Base-by-base conservation (phyloP, 192 early-diverging fungal species). In the Rhizoclosmatium globosum region DNA sequence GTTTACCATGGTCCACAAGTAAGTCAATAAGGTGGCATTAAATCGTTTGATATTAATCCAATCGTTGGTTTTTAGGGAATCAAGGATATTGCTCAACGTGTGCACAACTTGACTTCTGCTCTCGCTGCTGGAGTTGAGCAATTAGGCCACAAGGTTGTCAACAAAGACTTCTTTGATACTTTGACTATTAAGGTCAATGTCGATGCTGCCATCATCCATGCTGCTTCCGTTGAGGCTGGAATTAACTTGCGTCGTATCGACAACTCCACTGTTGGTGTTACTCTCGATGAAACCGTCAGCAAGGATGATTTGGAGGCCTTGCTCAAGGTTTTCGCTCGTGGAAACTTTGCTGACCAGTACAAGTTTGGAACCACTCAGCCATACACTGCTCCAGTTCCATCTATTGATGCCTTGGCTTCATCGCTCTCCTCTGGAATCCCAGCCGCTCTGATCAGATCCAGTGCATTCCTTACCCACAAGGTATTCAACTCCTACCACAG, bases 401-500 rank as follows among this genome's bases (percentile, higher is more conserved):
- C 84, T 56, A 73, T 92, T 38, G 85, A 89, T 58, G 77, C 85
- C 62, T 59, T 87, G n/a, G 86, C 88, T 17, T 68, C 81, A 23
- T 68, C 79, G 9, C 21, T 23, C 2, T 81, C 81, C 3, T 46
- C 68, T 13, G 56, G 48, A 6, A 87, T 94, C 76, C 92, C 94
- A 13, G 53, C 81, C 0, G 79, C 90, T 44, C 90, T 98, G 45
- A 77, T 84, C 7, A 92, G 98, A 71, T 92, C 93, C 74, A 87
- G 92, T 4, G 77, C 90, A 11, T 96, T 91, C 84, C 83, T 99
- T 59, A 92, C 92, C 39, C 96, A 99, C 87, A 91, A 92, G 47
- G 91, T 99, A 76, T 99, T 99, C 89, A 97, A 94, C 91, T 85
- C 90, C 71, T 92, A 96, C 85, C 98, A 98, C 86, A 97, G 95